Evolutionary conservation across 345 rosid genomes (phyloP).

Genomic region (Hibiscus trionum): DNA sequence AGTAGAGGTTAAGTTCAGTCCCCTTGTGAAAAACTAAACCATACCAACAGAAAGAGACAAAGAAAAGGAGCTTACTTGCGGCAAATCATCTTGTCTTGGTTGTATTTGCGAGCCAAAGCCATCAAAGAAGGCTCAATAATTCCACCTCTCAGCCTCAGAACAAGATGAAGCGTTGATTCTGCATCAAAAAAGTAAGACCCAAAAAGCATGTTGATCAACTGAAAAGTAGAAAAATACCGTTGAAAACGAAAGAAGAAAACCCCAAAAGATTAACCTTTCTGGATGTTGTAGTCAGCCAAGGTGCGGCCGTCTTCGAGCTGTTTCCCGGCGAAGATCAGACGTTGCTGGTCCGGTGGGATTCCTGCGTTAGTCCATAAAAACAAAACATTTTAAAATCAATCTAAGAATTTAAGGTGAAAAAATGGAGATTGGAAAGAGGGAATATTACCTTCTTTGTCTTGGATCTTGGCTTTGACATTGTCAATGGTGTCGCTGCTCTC

Average conservation of each 20-base stretch:
- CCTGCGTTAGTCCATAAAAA: slow-evolving; percentile 30
- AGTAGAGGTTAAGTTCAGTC: slow-evolving; percentile 26
- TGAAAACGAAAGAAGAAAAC: not conserved
- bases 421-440: too few relatives aligned
- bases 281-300: slow-evolving; percentile 84
- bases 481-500: slow-evolving; percentile 89
- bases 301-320: slow-evolving; percentile 95
- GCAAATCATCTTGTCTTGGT: slow-evolving; percentile 90
- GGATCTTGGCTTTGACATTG: slow-evolving; percentile 88
- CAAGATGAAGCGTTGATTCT: slow-evolving; percentile 85
- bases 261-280: slow-evolving; percentile 44
- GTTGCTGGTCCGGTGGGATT: slow-evolving; percentile 89
- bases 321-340: slow-evolving; percentile 83
- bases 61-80: slow-evolving; percentile 51
- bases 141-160: slow-evolving; percentile 82
- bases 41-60: not conserved
- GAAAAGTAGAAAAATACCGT: not conserved
- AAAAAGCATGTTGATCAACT: not conserved
- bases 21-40: too few relatives aligned
- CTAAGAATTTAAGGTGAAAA: not conserved
- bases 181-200: not conserved
- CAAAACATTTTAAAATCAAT: not conserved
- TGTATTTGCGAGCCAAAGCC: slow-evolving; percentile 82
- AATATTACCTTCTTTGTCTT: slow-evolving; percentile 71
- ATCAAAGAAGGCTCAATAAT: slow-evolving; percentile 92